These are phyloP conservation scores for Phylloboletellus chloephorus DNA, from an alignment of 1,284 basidiomycete species.

Conservation along the genomic window DNA sequence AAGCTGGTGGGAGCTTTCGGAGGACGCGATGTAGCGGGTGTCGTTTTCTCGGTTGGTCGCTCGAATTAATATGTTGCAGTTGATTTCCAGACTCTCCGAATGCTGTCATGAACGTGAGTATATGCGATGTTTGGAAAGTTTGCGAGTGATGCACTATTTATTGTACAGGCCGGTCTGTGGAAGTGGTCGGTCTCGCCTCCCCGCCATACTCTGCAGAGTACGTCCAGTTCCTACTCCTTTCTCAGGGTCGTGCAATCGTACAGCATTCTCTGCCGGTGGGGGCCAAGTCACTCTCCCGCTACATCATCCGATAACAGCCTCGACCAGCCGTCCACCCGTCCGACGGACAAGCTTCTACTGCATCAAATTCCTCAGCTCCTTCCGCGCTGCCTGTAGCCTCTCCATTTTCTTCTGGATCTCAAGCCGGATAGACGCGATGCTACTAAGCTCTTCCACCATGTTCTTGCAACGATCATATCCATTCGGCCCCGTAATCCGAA, in stretches of 20 bases:
- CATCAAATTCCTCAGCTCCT: constrained; percentile 37
- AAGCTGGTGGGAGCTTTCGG: constrained; percentile 45
- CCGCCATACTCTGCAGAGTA: constrained; percentile 76
- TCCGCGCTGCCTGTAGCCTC: constrained; percentile 45
- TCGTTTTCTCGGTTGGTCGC: constrained; percentile 63
- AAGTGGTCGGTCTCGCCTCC: constrained; percentile 65
- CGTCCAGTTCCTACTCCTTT: constrained; percentile 15
- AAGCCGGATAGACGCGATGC: constrained; percentile 42
- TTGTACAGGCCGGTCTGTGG: constrained; percentile 48
- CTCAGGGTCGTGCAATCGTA: not conserved
- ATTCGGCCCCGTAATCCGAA: constrained; percentile 33
- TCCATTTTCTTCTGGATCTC: constrained; percentile 50
- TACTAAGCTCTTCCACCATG: constrained; percentile 50
- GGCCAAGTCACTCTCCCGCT: constrained; percentile 56
- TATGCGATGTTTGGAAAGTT: not conserved
- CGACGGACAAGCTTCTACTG: no score
- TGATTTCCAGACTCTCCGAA: constrained; percentile 60
- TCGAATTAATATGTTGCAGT: constrained; percentile 59
- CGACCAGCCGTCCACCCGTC: no score
- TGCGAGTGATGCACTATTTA: not conserved
- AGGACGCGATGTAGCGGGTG: constrained; percentile 60
- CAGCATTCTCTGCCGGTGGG: constrained; percentile 71
- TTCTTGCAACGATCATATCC: constrained; percentile 37
- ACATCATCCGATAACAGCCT: constrained; percentile 39
- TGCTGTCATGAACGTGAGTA: constrained; percentile 42